Evolutionary conservation across 2,329 filamentous ascomycete genomes (phyloP), one percentile per base, ranked within the genome.

Genomic region (Cladosporium sp.): DNA sequence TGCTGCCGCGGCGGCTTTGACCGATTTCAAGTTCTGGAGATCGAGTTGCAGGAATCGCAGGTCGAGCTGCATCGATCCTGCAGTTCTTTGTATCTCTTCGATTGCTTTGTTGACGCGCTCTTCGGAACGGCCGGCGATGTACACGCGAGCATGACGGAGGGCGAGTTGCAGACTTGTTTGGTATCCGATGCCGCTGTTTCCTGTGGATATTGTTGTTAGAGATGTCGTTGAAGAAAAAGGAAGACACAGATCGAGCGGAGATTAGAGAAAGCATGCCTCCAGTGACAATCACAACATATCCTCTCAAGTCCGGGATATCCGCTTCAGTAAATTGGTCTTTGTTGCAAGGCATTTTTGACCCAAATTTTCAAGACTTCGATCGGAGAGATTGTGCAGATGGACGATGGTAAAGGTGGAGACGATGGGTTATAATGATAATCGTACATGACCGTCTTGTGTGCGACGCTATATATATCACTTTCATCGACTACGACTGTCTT

Each of bases 21-120:
- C 61, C 15, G 61, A 32, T 30, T 18, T 44, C 49, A 64, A 21
- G 49, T 57, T 41, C 47, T 64, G 47, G 8, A 64, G 49, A 34
- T 64, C 61, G 24, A 64, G 38, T 30, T 57, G 32, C 10, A 64
- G 49, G 61, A 64, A 64, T 8, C 55, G 61, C 52, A 64, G 51
- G 38, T 60, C 58, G n/a, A 60, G 58, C 4, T 47, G 15, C 26
- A 28, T 28, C n/a, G 12, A 12, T 3, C 58, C 52, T 8, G 61
- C 34, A 34, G 32, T 26, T 26, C 8, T 36, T 32, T 36, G 26
- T 51, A 57, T 64, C n/a, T 54, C 49, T 21, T 64, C 34, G 34
- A 64, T 64, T 3, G 61, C 61, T 28, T 55, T 38, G 49, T 44
- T 54, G 41, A 64, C 51, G 21, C 61, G 61, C 49, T 57, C 61